Evolutionary conservation across 1,139 yeast genomes (phyloP).

Genomic region (Protomyces inouyei): DNA sequence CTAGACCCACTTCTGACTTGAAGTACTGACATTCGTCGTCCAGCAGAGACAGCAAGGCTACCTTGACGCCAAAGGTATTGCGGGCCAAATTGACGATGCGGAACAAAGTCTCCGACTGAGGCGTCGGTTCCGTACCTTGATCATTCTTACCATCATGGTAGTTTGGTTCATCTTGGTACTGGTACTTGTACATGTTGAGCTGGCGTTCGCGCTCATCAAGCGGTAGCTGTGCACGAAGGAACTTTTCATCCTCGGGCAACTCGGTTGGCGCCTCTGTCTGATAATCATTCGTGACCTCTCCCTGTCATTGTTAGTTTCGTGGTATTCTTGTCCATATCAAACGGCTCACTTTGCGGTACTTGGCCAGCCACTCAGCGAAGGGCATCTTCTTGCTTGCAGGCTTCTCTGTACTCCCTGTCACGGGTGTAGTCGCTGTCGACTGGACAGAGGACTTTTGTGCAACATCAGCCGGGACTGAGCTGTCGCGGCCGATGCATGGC

Average conservation of each 20-base stretch:
- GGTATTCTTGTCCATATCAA: neutral
- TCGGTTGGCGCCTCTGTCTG: slow-evolving; percentile 13
- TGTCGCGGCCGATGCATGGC: slow-evolving; percentile 12
- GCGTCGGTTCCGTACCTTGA: slow-evolving; percentile 6
- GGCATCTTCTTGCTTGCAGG: slow-evolving; percentile 8
- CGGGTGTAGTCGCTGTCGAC: neutral
- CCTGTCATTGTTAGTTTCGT: neutral
- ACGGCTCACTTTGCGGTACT: slow-evolving; percentile 15
- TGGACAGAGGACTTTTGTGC: slow-evolving; percentile 17
- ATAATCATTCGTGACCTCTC: neutral
- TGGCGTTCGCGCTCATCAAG: slow-evolving; percentile 19
- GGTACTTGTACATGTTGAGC: slow-evolving; percentile 18
- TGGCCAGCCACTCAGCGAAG: slow-evolving; percentile 17
- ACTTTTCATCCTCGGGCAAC: slow-evolving; percentile 26
- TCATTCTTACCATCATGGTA: slow-evolving; percentile 18
- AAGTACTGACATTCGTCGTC: slow-evolving; percentile 26
- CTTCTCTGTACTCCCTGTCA: neutral
- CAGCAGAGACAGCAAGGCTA: slow-evolving; percentile 16
- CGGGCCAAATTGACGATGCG: slow-evolving; percentile 23
- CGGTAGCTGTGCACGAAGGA: slow-evolving; percentile 13
- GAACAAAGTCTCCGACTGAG: slow-evolving; percentile 22
- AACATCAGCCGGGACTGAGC: slow-evolving; percentile 14
- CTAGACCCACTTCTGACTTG: slow-evolving; percentile 25
- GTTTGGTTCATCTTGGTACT: slow-evolving; percentile 6
- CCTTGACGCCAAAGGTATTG: slow-evolving; percentile 21